A percentile compares a stretch with the other conserved stretches of the same genome.
Conservation (phyloP, 768 basidiomycete genomes). For the Tulasnella sp. region DNA sequence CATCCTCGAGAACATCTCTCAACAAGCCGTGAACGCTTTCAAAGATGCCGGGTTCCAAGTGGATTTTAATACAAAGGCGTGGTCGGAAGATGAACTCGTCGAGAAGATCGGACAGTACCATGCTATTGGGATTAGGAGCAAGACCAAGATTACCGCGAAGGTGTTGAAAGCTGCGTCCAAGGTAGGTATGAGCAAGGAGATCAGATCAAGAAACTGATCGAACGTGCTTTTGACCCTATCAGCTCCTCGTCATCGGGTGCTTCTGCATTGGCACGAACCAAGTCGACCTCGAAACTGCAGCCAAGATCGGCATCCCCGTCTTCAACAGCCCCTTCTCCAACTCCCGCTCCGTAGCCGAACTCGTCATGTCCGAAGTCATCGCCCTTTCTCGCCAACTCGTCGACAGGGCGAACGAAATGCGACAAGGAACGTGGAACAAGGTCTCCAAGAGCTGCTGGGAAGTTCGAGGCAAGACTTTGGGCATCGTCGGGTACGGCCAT, state of each 20-base stretch:
- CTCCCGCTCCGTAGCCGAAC: conserved; percentile 96
- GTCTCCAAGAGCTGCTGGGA: conserved; percentile 99
- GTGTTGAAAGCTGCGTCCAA: conserved; percentile 83
- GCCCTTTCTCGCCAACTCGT: conserved; percentile 89
- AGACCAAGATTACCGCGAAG: conserved; percentile 89
- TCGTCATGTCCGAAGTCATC: conserved; percentile 90
- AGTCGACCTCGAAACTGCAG: conserved; percentile 80
- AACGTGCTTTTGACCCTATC: not conserved
- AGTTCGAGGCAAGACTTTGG: conserved; percentile 92
- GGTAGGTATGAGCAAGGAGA: conserved; percentile 38
- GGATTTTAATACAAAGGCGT: conserved; percentile 76
- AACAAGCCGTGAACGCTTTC: conserved; percentile 77
- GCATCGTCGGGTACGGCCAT: conserved; percentile 97
- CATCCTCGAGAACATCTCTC: conserved; percentile 90
- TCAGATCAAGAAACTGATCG: not conserved
- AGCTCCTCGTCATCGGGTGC: conserved; percentile 95
- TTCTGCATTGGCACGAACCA: conserved; percentile 99
- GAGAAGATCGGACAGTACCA: conserved; percentile 77
- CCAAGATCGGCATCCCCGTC: conserved; percentile 85
- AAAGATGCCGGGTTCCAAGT: conserved; percentile 80
- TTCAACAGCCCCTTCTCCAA: conserved; percentile 99
- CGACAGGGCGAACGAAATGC: conserved; percentile 82
- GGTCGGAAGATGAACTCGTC: conserved; percentile 90
- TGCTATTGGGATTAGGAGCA: conserved; percentile 93
- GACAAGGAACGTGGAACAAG: conserved; percentile 93